Percentiles rank a stretch among this genome's conserved stretches.
These are phyloP conservation scores for Fusarium acutatum DNA, from an alignment of 2,329 filamentous ascomycete species.

Conservation along the genomic window DNA sequence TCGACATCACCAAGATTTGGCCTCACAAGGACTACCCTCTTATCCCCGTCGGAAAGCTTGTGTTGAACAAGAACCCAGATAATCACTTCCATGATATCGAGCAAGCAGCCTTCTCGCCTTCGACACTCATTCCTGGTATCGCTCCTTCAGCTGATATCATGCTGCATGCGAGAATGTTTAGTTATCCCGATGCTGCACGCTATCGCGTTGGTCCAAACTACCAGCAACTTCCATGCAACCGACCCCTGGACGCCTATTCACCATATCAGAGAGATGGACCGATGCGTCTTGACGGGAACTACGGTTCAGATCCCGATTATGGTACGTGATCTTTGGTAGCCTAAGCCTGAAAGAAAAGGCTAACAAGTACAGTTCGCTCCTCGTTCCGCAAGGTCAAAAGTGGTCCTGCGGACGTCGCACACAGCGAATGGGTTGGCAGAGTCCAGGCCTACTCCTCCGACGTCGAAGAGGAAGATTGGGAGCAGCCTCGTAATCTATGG, in stretches of 20 bases:
- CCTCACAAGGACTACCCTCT: not conserved
- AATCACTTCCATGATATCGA: slow-evolving; percentile 62
- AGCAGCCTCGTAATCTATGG: not conserved
- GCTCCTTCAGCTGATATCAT: slow-evolving; percentile 56
- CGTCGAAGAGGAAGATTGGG: not conserved
- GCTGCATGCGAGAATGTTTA: slow-evolving; percentile 59
- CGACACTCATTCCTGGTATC: slow-evolving; percentile 59
- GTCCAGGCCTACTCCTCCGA: not conserved
- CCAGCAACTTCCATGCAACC: slow-evolving; percentile 55
- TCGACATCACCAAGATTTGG: slow-evolving; percentile 8
- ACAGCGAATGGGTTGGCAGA: not conserved
- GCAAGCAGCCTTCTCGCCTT: slow-evolving; percentile 61
- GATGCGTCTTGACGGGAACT: not conserved
- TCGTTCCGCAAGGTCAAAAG: not conserved
- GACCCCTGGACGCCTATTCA: not conserved
- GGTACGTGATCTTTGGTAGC: not conserved
- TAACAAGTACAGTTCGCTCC: not conserved
- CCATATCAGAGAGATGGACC: not conserved
- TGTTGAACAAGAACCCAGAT: not conserved
- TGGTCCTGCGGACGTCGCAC: not conserved
- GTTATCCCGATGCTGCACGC: slow-evolving; percentile 59
- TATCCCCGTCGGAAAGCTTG: not conserved
- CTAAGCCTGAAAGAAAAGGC: fast-evolving
- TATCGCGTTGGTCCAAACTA: slow-evolving; percentile 63
- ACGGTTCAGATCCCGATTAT: not conserved